phyloP scores from a whole-genome alignment of 306 rosid species.

The Styphnolobium japonicum region DNA sequence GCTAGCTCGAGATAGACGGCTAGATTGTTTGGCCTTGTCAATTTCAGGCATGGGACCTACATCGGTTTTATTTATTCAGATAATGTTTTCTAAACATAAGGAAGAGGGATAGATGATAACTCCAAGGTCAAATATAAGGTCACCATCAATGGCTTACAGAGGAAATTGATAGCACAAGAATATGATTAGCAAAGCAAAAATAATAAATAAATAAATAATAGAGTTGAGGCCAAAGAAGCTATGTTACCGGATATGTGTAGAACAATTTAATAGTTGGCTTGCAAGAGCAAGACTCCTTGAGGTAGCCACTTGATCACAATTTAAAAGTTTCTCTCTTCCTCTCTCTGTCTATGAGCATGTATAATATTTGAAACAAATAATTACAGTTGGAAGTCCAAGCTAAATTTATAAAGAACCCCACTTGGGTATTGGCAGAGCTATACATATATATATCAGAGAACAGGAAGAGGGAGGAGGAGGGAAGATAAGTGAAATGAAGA shows the following conservation, averaged over 20 bases:
- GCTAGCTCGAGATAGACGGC: neutral
- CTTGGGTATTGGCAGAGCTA: neutral
- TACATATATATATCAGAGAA: neutral
- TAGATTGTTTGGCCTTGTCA: slow-evolving; percentile 5
- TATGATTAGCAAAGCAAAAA: slow-evolving; percentile 11
- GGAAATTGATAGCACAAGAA: slow-evolving; percentile 5
- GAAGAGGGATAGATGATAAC: slow-evolving; percentile 31
- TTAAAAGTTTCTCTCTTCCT: neutral
- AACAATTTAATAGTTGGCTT: slow-evolving; percentile 1
- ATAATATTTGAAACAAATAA: slow-evolving; percentile 14
- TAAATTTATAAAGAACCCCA: neutral
- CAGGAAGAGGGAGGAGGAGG: neutral
- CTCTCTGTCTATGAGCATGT: neutral
- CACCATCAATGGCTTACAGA: slow-evolving; percentile 37
- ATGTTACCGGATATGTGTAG: slow-evolving; percentile 7
- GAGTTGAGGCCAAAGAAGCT: neutral
- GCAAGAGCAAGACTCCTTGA: slow-evolving; percentile 14
- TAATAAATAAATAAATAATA: neutral
- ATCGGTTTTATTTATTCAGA: slow-evolving; percentile 19
- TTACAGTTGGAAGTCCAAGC: slow-evolving; percentile 25
- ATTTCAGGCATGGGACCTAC: slow-evolving; percentile 28
- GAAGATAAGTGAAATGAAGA: slow-evolving; percentile 38
- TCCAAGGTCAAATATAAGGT: slow-evolving; percentile 51
- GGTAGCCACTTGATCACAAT: slow-evolving; percentile 20
- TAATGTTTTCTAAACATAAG: slow-evolving; percentile 24